Conservation (phyloP, 139 green algal genomes). For the Pycnococcus provasolii region DNA sequence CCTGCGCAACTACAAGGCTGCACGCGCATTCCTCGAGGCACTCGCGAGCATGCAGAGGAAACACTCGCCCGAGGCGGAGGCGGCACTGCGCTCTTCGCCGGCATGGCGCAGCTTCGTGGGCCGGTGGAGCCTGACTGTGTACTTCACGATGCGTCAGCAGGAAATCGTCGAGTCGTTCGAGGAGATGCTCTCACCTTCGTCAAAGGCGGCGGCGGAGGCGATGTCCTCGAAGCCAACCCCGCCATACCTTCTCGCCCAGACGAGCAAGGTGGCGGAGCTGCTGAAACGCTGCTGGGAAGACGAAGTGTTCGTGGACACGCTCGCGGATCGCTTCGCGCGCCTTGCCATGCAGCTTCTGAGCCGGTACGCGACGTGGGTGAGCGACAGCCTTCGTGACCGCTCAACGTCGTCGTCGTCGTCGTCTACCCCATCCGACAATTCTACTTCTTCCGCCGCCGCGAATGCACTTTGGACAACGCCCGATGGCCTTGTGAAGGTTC, state of each 20-base stretch:
- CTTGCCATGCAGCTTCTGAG: slow-evolving; percentile 66
- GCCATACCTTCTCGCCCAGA: slow-evolving; percentile 24
- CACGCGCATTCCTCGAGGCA: slow-evolving; percentile 43
- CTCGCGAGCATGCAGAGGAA: slow-evolving; percentile 18
- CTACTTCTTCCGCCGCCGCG: too few relatives aligned
- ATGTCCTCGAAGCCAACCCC: neutral
- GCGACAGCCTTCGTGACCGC: neutral
- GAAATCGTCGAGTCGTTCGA: slow-evolving; percentile 51
- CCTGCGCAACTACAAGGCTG: slow-evolving; percentile 63
- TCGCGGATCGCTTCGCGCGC: slow-evolving; percentile 68
- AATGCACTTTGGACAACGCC: too few relatives aligned
- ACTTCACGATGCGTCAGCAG: slow-evolving; percentile 58
- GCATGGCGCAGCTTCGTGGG: slow-evolving; percentile 50
- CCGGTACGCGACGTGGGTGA: slow-evolving; percentile 58
- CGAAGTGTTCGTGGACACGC: slow-evolving; percentile 52
- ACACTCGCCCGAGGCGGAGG: neutral
- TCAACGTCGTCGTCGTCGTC: too few relatives aligned
- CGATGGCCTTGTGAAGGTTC: too few relatives aligned
- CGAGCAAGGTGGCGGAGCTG: slow-evolving; percentile 26
- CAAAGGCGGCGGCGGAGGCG: neutral
- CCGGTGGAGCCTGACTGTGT: slow-evolving; percentile 82
- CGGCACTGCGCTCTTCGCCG: slow-evolving; percentile 40
- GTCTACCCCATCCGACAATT: too few relatives aligned
- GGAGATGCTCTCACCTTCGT: slow-evolving; percentile 12
- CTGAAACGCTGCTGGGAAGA: slow-evolving; percentile 35